Evolutionary conservation across 2,329 filamentous ascomycete genomes (phyloP).

Genomic region (Fusarium fracticaudum): DNA sequence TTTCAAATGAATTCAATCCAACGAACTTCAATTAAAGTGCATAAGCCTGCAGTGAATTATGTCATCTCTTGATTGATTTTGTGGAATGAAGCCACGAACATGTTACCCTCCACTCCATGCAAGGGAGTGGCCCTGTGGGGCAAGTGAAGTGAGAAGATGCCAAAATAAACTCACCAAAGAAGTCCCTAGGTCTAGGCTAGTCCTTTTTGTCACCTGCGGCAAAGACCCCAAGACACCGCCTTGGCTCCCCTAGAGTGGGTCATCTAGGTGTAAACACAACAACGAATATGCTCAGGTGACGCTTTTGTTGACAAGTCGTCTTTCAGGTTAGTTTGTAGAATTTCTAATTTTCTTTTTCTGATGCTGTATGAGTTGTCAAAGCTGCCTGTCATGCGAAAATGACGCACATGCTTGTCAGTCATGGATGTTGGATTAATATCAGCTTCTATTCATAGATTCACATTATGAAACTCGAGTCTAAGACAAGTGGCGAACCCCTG

Average conservation of each 20-base stretch:
- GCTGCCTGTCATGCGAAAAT: background rate
- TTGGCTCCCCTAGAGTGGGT: background rate
- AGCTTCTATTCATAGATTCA: slow-evolving; percentile 21
- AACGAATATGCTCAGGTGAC: slow-evolving; percentile 8
- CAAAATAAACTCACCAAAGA: background rate
- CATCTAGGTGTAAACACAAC: slow-evolving; percentile 1
- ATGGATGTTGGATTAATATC: background rate
- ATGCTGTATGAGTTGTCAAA: slow-evolving; percentile 2
- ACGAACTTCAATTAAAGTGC: background rate
- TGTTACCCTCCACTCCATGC: slow-evolving; percentile 26
- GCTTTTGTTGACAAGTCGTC: background rate
- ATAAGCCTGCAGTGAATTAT: slow-evolving; percentile 13
- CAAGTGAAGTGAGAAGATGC: background rate
- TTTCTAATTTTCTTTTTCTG: background rate
- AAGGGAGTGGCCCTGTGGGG: slow-evolving; percentile 5
- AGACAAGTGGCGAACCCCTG: slow-evolving; percentile 26
- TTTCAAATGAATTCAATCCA: background rate
- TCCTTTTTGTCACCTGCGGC: background rate
- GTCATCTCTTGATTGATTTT: slow-evolving; percentile 12
- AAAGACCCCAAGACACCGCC: background rate
- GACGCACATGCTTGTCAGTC: slow-evolving; percentile 4
- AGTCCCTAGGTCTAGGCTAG: rapidly evolving
- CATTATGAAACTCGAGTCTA: slow-evolving; percentile 16
- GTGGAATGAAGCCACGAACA: slow-evolving; percentile 16
- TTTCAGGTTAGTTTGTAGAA: background rate